phyloP scores from a whole-genome alignment of 1,284 basidiomycete genomes.

The Phellopilus nigrolimitatus region DNA sequence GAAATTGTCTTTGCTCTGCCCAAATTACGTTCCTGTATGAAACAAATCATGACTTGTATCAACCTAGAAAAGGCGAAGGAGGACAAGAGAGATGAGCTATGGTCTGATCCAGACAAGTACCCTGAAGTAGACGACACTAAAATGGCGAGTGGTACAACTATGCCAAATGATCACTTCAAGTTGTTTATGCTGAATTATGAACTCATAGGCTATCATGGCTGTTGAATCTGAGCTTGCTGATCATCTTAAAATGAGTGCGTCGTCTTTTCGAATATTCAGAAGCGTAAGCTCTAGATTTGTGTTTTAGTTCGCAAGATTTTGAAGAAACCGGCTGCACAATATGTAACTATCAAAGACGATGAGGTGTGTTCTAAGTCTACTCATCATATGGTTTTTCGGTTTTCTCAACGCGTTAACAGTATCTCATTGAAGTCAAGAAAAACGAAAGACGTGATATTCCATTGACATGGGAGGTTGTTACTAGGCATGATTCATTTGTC shows the following conservation, averaged over 20 bases:
- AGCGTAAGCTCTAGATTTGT: not conserved
- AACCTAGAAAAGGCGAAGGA: constrained; percentile 62
- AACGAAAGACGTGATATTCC: constrained; percentile 74
- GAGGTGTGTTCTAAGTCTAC: constrained; percentile 52
- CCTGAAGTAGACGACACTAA: constrained; percentile 19
- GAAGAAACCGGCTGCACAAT: constrained; percentile 74
- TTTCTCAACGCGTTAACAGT: constrained; percentile 38
- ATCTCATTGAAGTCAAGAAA: constrained; percentile 73
- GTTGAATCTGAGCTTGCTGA: constrained; percentile 72
- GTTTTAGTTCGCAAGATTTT: constrained; percentile 68
- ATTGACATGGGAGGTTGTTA: constrained; percentile 74
- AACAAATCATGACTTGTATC: constrained; percentile 55
- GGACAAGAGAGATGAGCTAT: constrained; percentile 51
- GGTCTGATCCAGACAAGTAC: constrained; percentile 23
- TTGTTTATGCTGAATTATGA: constrained; percentile 10
- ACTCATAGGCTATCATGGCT: constrained; percentile 47
- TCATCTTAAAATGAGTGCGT: constrained; percentile 67
- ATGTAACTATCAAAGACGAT: constrained; percentile 60
- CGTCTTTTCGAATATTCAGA: not conserved
- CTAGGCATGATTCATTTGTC: constrained; percentile 43
- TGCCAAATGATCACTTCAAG: not conserved
- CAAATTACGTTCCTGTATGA: constrained; percentile 52
- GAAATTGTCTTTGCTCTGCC: constrained; percentile 70
- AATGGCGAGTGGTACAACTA: constrained; percentile 10
- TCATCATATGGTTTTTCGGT: constrained; percentile 4